Conservation (phyloP, 2,329 filamentous ascomycete genomes). For the Pyrenochaeta sp. region DNA sequence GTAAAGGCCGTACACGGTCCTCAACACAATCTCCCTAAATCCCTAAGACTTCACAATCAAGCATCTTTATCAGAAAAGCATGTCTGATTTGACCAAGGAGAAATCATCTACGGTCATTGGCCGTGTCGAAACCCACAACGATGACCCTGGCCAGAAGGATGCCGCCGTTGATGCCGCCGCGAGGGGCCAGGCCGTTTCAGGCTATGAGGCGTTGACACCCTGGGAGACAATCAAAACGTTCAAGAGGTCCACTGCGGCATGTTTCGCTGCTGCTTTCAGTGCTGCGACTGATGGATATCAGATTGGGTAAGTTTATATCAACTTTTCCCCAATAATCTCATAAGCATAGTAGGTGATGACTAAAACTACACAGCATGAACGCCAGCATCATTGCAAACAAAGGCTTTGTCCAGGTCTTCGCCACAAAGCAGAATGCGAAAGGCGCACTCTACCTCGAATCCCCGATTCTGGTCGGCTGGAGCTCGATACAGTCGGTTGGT, state of each 20-base stretch:
- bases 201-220: constrained; percentile 2
- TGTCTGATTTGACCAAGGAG: not conserved
- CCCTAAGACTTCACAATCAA: too few species aligned
- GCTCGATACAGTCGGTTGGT: constrained; percentile 50
- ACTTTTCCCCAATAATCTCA: too few species aligned
- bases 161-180: constrained; percentile 1
- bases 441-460: constrained; percentile 44
- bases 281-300: constrained; percentile 10
- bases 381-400: constrained; percentile 51
- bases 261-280: constrained; percentile 8
- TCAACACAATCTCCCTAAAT: too few species aligned
- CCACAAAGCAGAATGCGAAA: constrained; percentile 34
- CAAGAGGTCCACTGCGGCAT: not conserved
- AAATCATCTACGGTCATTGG: not conserved
- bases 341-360: too few species aligned
- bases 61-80: too few species aligned
- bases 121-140: not conserved
- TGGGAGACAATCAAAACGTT: constrained; percentile 4
- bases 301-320: constrained; percentile 5
- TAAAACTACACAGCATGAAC: constrained; percentile 19
- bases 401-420: constrained; percentile 52
- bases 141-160: not conserved
- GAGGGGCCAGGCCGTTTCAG: constrained; percentile 1
- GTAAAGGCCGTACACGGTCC: too few species aligned
- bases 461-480: constrained; percentile 53